A percentile compares a stretch with the other conserved stretches of the same genome.
These are phyloP conservation scores for Neostapfia colusana DNA, from an alignment of 176 grass and related monocot species.

Conservation along the genomic window DNA sequence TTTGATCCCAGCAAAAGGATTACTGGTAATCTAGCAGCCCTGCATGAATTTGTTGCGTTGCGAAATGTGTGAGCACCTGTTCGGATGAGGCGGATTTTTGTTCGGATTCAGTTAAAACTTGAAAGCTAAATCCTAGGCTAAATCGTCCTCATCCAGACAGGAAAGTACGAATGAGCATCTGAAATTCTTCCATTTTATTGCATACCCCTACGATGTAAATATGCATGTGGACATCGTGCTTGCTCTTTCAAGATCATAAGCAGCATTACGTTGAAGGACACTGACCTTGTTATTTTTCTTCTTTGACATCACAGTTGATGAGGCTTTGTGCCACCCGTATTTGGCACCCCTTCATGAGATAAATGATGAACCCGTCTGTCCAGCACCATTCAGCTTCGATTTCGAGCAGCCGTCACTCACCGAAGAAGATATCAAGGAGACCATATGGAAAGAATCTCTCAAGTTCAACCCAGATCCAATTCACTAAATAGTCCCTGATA, in stretches of 20 bases:
- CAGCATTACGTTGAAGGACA: neutral
- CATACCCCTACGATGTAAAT: neutral
- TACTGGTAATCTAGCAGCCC: conserved; percentile 68
- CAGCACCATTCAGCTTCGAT: conserved; percentile 85
- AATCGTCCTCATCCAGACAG: conserved; percentile 19
- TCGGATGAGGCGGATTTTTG: conserved; percentile 14
- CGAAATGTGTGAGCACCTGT: neutral
- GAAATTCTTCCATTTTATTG: neutral
- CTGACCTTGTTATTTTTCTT: conserved; percentile 15
- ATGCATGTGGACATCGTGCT: neutral
- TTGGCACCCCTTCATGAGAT: conserved; percentile 79
- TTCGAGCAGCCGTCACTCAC: conserved; percentile 96
- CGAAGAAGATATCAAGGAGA: conserved; percentile 94
- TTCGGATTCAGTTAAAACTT: conserved; percentile 18
- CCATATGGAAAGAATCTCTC: conserved; percentile 89
- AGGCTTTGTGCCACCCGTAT: conserved; percentile 83
- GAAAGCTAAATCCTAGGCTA: conserved; percentile 23
- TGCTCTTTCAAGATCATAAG: neutral
- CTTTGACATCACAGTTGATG: conserved; percentile 60
- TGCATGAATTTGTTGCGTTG: conserved; percentile 36
- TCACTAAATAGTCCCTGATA: conserved; percentile 30
- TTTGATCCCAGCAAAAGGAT: conserved; percentile 98
- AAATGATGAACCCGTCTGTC: conserved; percentile 79
- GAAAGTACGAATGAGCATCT: neutral
- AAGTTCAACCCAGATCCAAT: conserved; percentile 93